Percentiles rank a stretch among this genome's conserved stretches.
Conservation (phyloP, 345 rosid genomes). For the Geranium rotundifolium region DNA sequence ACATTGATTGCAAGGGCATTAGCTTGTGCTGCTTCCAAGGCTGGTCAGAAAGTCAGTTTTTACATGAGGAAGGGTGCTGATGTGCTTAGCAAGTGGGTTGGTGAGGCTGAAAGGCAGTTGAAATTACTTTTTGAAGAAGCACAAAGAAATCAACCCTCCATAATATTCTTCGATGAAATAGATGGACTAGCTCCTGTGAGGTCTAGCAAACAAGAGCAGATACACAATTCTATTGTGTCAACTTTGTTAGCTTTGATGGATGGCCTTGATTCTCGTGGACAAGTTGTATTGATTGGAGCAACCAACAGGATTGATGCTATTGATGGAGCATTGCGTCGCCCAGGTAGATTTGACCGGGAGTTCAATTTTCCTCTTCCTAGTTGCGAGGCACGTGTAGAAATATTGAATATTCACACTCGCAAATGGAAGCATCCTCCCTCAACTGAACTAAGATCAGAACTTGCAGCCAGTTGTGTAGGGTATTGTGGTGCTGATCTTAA, state of each 20-base stretch:
- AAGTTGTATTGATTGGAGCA: constrained; percentile 99
- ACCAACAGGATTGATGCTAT: constrained; percentile 99
- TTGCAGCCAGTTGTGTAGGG: constrained; percentile 97
- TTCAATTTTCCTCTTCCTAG: constrained; percentile 98
- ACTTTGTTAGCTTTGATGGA: constrained; percentile 99
- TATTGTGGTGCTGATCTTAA: constrained; percentile 99
- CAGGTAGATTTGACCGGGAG: constrained; percentile 98
- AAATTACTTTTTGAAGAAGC: constrained; percentile 98
- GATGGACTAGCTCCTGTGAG: constrained; percentile 99
- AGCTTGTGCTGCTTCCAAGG: constrained; percentile 99
- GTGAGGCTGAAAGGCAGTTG: constrained; percentile 98
- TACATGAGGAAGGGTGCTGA: constrained; percentile 99
- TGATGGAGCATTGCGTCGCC: constrained; percentile 98
- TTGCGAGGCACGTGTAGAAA: constrained; percentile 93
- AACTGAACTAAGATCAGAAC: constrained; percentile 68
- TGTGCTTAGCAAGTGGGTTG: constrained; percentile 99
- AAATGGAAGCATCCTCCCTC: constrained; percentile 95
- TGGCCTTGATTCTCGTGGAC: constrained; percentile 99
- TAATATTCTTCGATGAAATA: constrained; percentile 96
- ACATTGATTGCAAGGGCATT: constrained; percentile 97
- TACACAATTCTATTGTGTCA: constrained; percentile 97
- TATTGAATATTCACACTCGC: constrained; percentile 92
- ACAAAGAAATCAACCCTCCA: constrained; percentile 95
- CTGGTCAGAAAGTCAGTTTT: constrained; percentile 99
- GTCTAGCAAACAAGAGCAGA: constrained; percentile 99